Base-by-base conservation (phyloP, 176 grass and related monocot species). In the Zoysia japonica region DNA sequence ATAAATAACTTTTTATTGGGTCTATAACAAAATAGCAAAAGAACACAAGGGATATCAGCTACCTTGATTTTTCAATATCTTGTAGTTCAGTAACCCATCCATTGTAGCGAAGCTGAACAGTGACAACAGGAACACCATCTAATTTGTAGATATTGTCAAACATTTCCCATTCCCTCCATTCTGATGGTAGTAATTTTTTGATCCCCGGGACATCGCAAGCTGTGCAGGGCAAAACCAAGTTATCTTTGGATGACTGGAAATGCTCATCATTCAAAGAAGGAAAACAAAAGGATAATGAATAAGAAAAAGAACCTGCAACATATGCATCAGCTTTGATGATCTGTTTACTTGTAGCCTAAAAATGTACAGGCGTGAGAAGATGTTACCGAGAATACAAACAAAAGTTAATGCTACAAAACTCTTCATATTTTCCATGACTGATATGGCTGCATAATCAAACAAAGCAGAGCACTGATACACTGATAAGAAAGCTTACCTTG, bases 91-190 rank as follows among this genome's bases (percentile, higher is more conserved):
- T 98, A 78, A 98, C 95, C 95, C 95, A 98, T 64, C 95, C 95
- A 90, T 98, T 92, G 85, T 98, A 98, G 28, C 95, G 83, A 78
- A 98, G 95, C 74, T 98, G 95, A 85, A 98, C 95, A 56, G 95
- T 98, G 16, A 98, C 88, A 75, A 98, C 95, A 85, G 95, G 95
- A 74, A 98, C 95, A 77, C 95, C 95, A 87, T 94, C 90, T 91
- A 98, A 88, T 70, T 94, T 93, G 79, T 94, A 94, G 72, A 98
- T 87, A 62, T 98, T 94, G 54, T 98, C 92, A 89, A 98, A 98
- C 72, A 89, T 68, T 71, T 98, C 92, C 92, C 87, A 94, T 85
- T 98, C 71, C 74, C 95, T 92, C 95, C 95, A 98, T 78, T 90
- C 84, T 55, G 89, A 85, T 15, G 95, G 95, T 53, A 98, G 75